phyloP scores from a whole-genome alignment of 1,284 basidiomycete genomes.

The Trametes hirsuta region DNA sequence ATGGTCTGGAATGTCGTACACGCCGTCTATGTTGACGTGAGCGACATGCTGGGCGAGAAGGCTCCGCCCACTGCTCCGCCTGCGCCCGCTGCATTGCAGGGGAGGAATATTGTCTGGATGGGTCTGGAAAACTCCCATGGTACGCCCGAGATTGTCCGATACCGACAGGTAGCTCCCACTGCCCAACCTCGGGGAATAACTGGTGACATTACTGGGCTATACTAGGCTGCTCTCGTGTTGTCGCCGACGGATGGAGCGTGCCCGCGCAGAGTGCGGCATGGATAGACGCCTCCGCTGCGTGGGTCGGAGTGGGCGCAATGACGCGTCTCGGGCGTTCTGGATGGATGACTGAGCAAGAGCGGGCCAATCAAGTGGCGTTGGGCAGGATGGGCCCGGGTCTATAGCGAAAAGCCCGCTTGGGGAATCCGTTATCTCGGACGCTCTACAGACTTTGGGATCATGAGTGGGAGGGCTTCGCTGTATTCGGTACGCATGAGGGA shows the following conservation, averaged over 20 bases:
- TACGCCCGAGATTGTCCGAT: constrained; percentile 16
- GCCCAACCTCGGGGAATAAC: constrained; percentile 1
- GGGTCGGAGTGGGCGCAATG: background rate
- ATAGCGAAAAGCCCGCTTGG: constrained; percentile 25
- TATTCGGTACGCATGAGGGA: constrained; percentile 15
- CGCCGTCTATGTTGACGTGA: background rate
- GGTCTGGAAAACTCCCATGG: constrained; percentile 20
- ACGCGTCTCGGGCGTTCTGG: constrained; percentile 15
- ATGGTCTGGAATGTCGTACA: background rate
- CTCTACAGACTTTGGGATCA: constrained; percentile 13
- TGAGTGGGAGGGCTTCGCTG: constrained; percentile 15
- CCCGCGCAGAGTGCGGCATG: constrained; percentile 12
- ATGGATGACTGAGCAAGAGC: background rate
- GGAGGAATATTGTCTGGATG: constrained; percentile 5
- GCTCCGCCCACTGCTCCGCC: background rate
- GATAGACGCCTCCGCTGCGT: background rate
- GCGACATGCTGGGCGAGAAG: constrained; percentile 3
- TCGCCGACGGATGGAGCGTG: background rate
- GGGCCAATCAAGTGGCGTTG: constrained; percentile 22
- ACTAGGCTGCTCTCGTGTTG: background rate
- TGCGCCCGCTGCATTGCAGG: background rate
- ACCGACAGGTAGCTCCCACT: constrained; percentile 14
- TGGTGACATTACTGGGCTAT: background rate
- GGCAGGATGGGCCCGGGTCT: constrained; percentile 17
- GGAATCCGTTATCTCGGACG: constrained; percentile 25